A percentile compares a stretch with the other conserved stretches of the same genome.
phyloP scores from a whole-genome alignment of 768 basidiomycete species.

The Suillus clintonianus region DNA sequence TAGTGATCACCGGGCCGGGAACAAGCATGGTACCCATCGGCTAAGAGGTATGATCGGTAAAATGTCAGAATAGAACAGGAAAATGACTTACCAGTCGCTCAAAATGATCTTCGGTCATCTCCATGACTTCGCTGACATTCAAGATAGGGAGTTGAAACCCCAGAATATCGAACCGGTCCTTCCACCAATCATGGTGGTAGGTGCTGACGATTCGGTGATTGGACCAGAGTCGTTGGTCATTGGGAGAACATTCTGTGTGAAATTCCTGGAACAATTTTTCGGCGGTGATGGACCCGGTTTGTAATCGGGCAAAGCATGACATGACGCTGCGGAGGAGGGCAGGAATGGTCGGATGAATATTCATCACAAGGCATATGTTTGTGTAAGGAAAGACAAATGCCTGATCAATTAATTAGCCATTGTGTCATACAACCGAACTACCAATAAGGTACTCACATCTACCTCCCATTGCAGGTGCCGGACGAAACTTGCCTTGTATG shows the following conservation, averaged over 20 bases:
- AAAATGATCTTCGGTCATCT: neutral
- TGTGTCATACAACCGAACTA: no score
- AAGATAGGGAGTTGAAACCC: no score
- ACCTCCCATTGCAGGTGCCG: neutral
- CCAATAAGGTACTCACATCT: neutral
- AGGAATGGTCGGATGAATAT: neutral
- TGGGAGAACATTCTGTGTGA: neutral
- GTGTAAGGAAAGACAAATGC: neutral
- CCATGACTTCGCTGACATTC: neutral
- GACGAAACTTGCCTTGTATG: neutral
- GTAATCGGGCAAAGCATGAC: accelerated
- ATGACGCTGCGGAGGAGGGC: neutral
- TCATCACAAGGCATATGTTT: accelerated
- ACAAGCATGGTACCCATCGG: neutral
- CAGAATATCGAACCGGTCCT: no score
- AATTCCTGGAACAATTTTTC: neutral
- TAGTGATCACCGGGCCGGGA: neutral
- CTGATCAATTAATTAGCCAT: neutral
- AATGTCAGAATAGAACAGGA: neutral
- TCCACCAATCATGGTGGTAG: no score
- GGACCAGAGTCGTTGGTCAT: neutral
- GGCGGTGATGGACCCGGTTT: accelerated
- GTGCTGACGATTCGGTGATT: accelerated
- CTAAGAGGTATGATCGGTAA: neutral
- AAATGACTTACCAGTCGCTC: neutral